Evolutionary conservation across 1,284 basidiomycete species (phyloP).

Genomic region (Athelia psychrophila): DNA sequence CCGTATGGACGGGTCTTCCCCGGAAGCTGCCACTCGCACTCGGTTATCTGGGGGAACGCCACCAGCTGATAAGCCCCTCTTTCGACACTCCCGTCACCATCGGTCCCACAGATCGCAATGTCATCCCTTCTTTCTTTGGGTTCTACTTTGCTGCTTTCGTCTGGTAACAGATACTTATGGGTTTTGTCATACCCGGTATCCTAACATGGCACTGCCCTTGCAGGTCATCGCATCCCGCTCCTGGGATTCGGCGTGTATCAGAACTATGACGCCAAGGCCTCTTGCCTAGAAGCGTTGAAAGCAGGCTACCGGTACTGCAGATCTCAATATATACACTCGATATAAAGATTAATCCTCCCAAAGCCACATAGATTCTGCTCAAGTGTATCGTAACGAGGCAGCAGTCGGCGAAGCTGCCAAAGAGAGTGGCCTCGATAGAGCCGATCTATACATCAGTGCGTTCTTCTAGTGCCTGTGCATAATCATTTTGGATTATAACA

Average conservation of each 20-base stretch:
- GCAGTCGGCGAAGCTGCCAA: conserved; percentile 22
- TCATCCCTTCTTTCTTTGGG: not conserved
- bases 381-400: conserved; percentile 42
- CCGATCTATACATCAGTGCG: conserved; percentile 54
- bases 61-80: too few species aligned
- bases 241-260: conserved; percentile 47
- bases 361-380: conserved; percentile 34
- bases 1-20: too few species aligned
- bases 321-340: too few species aligned
- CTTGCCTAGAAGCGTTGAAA: conserved; percentile 34
- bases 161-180: not conserved
- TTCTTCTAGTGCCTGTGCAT: conserved; percentile 4
- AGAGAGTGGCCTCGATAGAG: conserved; percentile 18
- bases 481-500: not conserved
- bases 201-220: not conserved
- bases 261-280: conserved; percentile 27
- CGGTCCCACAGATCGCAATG: too few species aligned
- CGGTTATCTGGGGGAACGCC: too few species aligned
- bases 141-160: not conserved
- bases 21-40: too few species aligned
- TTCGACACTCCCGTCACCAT: too few species aligned
- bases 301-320: conserved; percentile 40
- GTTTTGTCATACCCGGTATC: not conserved
- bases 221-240: conserved; percentile 30
- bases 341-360: too few species aligned